Percentiles rank a stretch among this genome's conserved stretches.
Conservation (phyloP, 1,139 yeast species). For the Scheffersomyces segobiensis region DNA sequence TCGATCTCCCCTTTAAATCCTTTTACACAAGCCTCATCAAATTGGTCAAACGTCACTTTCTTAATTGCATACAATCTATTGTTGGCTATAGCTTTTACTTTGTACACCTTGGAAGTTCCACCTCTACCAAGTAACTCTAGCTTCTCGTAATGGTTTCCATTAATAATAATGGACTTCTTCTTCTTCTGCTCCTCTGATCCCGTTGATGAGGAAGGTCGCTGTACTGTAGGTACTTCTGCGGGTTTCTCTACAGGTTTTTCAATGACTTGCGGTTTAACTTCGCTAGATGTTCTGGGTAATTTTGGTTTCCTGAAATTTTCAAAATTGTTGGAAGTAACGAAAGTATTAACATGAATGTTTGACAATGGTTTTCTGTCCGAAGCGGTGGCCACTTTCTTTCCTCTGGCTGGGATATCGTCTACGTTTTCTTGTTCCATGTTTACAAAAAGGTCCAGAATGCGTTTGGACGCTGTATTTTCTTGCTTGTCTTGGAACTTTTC, state of each 20-base stretch:
- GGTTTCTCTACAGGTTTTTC: not conserved
- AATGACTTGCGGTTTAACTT: not conserved
- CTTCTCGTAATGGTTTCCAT: conserved; percentile 68
- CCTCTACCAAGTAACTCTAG: conserved; percentile 86
- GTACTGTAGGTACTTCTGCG: conserved; percentile 1
- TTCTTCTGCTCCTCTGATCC: conserved; percentile 18
- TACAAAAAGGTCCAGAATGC: not conserved
- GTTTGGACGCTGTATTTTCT: not conserved
- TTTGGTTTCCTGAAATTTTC: conserved; percentile 28
- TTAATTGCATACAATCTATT: conserved; percentile 76
- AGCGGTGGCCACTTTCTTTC: not conserved
- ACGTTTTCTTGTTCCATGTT: not conserved
- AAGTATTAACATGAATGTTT: conserved; percentile 16
- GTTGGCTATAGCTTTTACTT: conserved; percentile 57
- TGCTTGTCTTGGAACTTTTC: not conserved
- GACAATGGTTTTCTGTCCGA: conserved; percentile 14
- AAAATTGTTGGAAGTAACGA: conserved; percentile 10
- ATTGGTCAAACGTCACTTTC: conserved; percentile 77
- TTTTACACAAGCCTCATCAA: conserved; percentile 68
- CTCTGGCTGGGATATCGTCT: not conserved
- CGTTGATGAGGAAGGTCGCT: not conserved
- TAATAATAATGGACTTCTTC: conserved; percentile 40
- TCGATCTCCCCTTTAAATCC: conserved; percentile 93
- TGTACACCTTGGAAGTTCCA: conserved; percentile 90
- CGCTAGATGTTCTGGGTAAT: conserved; percentile 13